Percentiles rank a stretch among this genome's conserved stretches.
Conservation (phyloP, 148 eudicot genomes). For the Silene uniflora region DNA sequence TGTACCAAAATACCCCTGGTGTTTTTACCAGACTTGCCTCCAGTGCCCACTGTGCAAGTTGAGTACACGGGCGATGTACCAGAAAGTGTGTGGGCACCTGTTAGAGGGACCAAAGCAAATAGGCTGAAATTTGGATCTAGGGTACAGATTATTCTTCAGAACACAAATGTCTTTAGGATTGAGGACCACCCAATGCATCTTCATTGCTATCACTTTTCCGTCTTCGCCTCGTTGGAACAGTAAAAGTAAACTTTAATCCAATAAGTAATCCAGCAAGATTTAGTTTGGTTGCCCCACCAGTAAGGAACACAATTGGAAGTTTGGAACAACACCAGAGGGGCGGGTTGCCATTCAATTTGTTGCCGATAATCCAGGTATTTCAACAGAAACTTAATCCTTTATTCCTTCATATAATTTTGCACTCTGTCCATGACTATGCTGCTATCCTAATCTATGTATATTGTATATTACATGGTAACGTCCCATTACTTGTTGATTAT, state of each 20-base stretch:
- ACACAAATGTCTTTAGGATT: conserved; percentile 51
- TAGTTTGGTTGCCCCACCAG: conserved; percentile 74
- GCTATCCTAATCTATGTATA: not conserved
- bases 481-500: not conserved
- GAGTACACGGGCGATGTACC: conserved; percentile 82
- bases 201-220: conserved; percentile 79
- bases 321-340: conserved; percentile 84
- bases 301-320: conserved; percentile 68
- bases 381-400: too few relatives aligned
- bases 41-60: conserved; percentile 60
- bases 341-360: conserved; percentile 87
- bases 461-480: not conserved
- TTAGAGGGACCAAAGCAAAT: conserved; percentile 60
- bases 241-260: conserved; percentile 73
- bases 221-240: conserved; percentile 46
- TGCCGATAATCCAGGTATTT: conserved; percentile 86
- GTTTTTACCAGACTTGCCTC: conserved; percentile 75
- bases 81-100: conserved; percentile 69
- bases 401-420: conserved; percentile 10
- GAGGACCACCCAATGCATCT: conserved; percentile 93
- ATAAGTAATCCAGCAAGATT: conserved; percentile 46
- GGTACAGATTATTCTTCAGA: conserved; percentile 70
- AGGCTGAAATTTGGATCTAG: conserved; percentile 60
- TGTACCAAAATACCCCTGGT: conserved; percentile 58
- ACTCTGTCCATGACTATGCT: not conserved